phyloP scores from a whole-genome alignment of 2,329 filamentous ascomycete species.

The Aspergillus versicolor region DNA sequence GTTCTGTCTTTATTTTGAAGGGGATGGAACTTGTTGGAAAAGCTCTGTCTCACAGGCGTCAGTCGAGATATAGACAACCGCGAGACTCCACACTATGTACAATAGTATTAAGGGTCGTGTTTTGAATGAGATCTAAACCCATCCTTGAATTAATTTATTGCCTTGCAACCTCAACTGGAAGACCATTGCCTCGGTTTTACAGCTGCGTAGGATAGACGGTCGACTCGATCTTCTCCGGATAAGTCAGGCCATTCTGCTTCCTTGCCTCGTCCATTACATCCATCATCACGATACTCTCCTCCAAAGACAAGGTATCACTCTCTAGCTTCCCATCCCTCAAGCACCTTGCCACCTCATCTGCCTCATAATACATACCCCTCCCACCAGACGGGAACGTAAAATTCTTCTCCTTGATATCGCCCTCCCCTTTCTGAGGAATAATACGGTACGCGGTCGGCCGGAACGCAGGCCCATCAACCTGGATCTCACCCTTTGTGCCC shows the following conservation, averaged over 20 bases:
- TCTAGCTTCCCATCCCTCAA: constrained; percentile 75
- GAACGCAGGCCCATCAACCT: constrained; percentile 71
- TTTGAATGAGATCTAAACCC: constrained; percentile 13
- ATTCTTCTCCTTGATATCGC: constrained; percentile 44
- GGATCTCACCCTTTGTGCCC: constrained; percentile 77
- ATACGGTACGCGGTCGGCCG: constrained; percentile 66
- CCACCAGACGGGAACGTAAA: constrained; percentile 57
- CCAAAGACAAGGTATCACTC: constrained; percentile 67
- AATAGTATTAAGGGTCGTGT: constrained; percentile 24
- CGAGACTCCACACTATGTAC: constrained; percentile 29
- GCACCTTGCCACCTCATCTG: constrained; percentile 74
- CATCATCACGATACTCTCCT: constrained; percentile 84
- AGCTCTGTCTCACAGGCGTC: constrained; percentile 16
- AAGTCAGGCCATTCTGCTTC: constrained; percentile 60
- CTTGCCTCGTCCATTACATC: constrained; percentile 71
- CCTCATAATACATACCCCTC: constrained; percentile 88
- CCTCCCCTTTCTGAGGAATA: constrained; percentile 53
- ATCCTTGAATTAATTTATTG: not conserved
- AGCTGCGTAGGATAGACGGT: constrained; percentile 52
- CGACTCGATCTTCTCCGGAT: constrained; percentile 67
- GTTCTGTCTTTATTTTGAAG: not conserved
- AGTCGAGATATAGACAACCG: constrained; percentile 19
- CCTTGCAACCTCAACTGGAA: not conserved
- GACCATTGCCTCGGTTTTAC: constrained; percentile 13
- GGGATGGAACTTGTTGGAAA: constrained; percentile 6